These are phyloP conservation scores for Aquilaria yunnanensis DNA, from an alignment of 345 rosid species.

Conservation along the genomic window DNA sequence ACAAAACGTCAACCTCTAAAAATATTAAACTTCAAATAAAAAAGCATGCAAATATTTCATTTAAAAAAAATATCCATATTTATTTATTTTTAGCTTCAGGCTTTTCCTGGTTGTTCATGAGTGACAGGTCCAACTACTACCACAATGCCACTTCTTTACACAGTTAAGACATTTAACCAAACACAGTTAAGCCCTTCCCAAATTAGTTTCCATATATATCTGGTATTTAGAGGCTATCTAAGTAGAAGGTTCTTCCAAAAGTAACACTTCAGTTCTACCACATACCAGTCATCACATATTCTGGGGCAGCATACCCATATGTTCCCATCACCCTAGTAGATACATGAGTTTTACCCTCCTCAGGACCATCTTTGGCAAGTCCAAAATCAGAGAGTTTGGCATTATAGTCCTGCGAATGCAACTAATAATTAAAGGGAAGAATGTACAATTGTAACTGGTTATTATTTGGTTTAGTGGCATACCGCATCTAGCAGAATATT, in stretches of 20 bases:
- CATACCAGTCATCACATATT: constrained; percentile 82
- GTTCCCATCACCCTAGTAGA: constrained; percentile 90
- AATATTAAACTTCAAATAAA: neutral
- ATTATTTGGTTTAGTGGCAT: constrained; percentile 10
- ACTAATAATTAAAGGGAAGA: constrained; percentile 1
- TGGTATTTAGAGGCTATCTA: too few species aligned
- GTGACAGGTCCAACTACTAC: too few species aligned
- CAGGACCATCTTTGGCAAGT: constrained; percentile 84
- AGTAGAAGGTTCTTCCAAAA: neutral
- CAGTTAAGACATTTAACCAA: too few species aligned
- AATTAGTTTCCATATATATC: too few species aligned
- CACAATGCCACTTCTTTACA: too few species aligned
- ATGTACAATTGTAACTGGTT: neutral
- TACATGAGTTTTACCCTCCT: constrained; percentile 75
- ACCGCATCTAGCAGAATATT: constrained; percentile 76
- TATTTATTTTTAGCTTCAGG: neutral
- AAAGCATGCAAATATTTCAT: too few species aligned
- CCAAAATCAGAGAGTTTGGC: constrained; percentile 87
- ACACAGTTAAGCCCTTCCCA: too few species aligned
- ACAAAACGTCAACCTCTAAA: neutral
- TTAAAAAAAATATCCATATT: too few species aligned
- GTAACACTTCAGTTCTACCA: neutral
- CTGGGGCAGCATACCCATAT: constrained; percentile 88
- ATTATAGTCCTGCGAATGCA: constrained; percentile 64
- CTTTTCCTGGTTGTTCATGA: too few species aligned